phyloP scores from a whole-genome alignment of 768 basidiomycete genomes.

The Tricholoma matsutake region DNA sequence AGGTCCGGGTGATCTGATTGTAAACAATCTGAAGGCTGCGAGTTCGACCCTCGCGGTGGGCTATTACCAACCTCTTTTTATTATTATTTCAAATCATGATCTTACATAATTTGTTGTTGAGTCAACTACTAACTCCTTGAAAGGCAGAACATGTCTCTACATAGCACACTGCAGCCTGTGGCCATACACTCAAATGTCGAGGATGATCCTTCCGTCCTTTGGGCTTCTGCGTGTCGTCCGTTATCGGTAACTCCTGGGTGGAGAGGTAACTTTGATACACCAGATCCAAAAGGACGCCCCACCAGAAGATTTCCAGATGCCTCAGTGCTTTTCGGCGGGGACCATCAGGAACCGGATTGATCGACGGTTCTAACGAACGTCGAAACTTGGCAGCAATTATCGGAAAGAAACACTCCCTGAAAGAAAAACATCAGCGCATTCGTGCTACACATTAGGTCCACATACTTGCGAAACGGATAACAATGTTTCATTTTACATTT shows the following conservation, averaged over 20 bases:
- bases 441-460: background rate
- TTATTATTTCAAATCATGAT: no score
- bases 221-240: slow-evolving; percentile 25
- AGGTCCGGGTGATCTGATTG: slow-evolving; percentile 5
- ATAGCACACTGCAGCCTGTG: slow-evolving; percentile 60
- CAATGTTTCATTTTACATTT: slow-evolving; percentile 71
- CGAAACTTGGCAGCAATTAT: slow-evolving; percentile 63
- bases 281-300: slow-evolving; percentile 64
- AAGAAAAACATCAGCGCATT: background rate
- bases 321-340: slow-evolving; percentile 55
- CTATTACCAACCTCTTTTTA: no score
- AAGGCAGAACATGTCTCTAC: slow-evolving; percentile 66
- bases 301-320: slow-evolving; percentile 68
- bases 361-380: slow-evolving; percentile 57
- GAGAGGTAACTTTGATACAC: slow-evolving; percentile 60
- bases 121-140: no score
- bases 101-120: no score
- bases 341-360: slow-evolving; percentile 55
- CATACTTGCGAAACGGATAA: slow-evolving; percentile 80
- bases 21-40: slow-evolving; percentile 79
- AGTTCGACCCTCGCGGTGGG: slow-evolving; percentile 85
- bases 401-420: slow-evolving; percentile 69
- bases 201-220: slow-evolving; percentile 67
- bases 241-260: slow-evolving; percentile 17
- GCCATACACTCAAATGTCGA: slow-evolving; percentile 59